These are phyloP conservation scores for Escovopsis sp. DNA, from an alignment of 2,329 filamentous ascomycete species.

Conservation along the genomic window DNA sequence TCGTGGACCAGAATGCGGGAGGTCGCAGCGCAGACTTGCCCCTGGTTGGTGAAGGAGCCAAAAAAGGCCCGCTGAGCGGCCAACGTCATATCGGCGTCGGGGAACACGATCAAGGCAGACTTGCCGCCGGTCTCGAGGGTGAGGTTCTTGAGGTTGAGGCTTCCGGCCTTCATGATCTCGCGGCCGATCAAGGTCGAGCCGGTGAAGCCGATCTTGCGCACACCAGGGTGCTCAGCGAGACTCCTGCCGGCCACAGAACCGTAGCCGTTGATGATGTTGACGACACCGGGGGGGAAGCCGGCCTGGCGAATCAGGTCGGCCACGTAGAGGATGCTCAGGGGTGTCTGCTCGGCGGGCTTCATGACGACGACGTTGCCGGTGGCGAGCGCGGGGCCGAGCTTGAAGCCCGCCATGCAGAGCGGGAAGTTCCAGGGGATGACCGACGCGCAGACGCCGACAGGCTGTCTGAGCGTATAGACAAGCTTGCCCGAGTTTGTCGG, in stretches of 20 bases:
- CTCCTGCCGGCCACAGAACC: conserved; percentile 54
- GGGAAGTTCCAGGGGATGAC: conserved; percentile 70
- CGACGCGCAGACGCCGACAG: conserved; percentile 59
- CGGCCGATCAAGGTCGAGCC: conserved; percentile 59
- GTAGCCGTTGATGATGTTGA: conserved; percentile 62
- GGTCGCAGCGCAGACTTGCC: conserved; percentile 51
- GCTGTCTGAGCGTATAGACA: conserved; percentile 61
- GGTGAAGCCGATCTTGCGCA: conserved; percentile 70
- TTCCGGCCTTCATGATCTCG: conserved; percentile 62
- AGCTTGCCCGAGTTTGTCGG: conserved; percentile 54
- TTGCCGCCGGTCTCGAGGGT: conserved; percentile 55
- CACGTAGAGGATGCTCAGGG: conserved; percentile 49
- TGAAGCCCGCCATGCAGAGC: conserved; percentile 39
- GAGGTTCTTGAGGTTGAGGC: conserved; percentile 50
- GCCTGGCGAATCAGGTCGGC: conserved; percentile 55
- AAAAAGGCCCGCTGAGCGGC: conserved; percentile 44
- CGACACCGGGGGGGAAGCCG: conserved; percentile 63
- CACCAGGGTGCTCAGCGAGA: conserved; percentile 49
- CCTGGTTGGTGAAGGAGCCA: conserved; percentile 45
- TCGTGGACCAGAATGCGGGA: conserved; percentile 52
- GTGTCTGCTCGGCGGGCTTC: conserved; percentile 54
- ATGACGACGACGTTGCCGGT: conserved; percentile 49
- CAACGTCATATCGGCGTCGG: conserved; percentile 51
- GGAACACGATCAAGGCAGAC: conserved; percentile 48
- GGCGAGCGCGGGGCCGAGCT: conserved; percentile 56